Evolutionary conservation across 441 rosid species (phyloP), one percentile per base, ranked within the genome.

Genomic region (Arabidopsis lyrata): DNA sequence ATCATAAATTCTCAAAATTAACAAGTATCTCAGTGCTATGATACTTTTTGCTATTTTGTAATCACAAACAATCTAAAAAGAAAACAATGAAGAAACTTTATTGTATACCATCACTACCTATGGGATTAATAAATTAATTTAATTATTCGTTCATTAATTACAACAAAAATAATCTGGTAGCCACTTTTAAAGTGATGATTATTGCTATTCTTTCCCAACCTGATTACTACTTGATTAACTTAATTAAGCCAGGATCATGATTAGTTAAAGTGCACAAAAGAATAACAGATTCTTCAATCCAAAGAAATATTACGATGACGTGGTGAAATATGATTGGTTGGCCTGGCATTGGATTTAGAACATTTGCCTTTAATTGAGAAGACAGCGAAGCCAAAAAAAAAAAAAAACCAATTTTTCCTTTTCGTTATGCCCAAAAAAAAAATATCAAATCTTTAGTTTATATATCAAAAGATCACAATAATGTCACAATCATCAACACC

Each of bases 401-500:
- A 24, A 24, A 24, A 24, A 32, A 32, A 2, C 22, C 14, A 24
- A 68, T 42, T 69, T 68, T 61, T 45, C 45, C 14, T 42, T 55
- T 56, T 57, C 39, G 31, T 66, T 29, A 52, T 47, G 49, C 38
- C 31, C 0, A 47, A 58, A 44, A 18, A 58, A 34, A 20, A 27
- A 22, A 14, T 55, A 24, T n/a, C 36, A 20, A 27, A 64, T 42
- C 58, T 70, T 68, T 29, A 29, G 5, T 29, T 29, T 78, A 78
- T 39, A 47, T 54, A 65, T 18, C 22, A 58, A 62, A 67, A 44
- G 31, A 65, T 60, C 69, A 75, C 31, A 41, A 36, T 49, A 56
- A 64, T 71, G 67, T 72, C 68, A 48, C 59, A 44, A 52, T 83
- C 81, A 68, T 78, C 77, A 57, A 57, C 71, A 70, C 62, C 59